Evolutionary conservation across 2,329 filamentous ascomycete genomes (phyloP).

Genomic region (Dissoconium aciculare): DNA sequence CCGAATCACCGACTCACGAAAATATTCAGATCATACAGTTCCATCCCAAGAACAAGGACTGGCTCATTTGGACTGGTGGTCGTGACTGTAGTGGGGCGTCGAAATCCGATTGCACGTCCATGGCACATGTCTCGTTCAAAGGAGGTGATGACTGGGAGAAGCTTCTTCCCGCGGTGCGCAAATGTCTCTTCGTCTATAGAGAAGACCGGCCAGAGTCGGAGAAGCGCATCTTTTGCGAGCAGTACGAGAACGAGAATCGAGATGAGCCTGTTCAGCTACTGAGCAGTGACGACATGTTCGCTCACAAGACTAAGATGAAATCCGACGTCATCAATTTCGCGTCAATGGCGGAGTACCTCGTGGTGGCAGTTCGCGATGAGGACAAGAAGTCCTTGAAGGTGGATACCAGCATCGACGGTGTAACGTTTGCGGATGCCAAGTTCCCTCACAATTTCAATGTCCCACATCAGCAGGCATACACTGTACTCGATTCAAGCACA

Average conservation of each 20-base stretch:
- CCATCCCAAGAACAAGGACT: constrained; percentile 72
- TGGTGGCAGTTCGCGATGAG: constrained; percentile 59
- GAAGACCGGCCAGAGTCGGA: constrained; percentile 43
- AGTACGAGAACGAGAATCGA: constrained; percentile 47
- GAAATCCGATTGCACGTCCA: constrained; percentile 52
- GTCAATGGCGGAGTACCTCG: constrained; percentile 91
- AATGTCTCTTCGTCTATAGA: constrained; percentile 74
- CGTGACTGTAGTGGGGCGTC: constrained; percentile 48
- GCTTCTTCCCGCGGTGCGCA: constrained; percentile 57
- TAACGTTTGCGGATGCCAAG: constrained; percentile 62
- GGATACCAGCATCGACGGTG: constrained; percentile 72
- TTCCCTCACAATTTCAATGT: constrained; percentile 80
- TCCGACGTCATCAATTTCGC: constrained; percentile 71
- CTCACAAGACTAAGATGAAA: constrained; percentile 47
- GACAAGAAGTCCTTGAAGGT: constrained; percentile 57
- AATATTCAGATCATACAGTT: constrained; percentile 51
- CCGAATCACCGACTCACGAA: constrained; percentile 41
- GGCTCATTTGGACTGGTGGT: constrained; percentile 77
- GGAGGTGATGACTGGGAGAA: constrained; percentile 64
- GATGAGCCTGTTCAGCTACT: constrained; percentile 52
- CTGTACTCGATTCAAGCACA: constrained; percentile 84
- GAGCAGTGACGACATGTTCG: constrained; percentile 67
- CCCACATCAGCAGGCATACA: constrained; percentile 68
- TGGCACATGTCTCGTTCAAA: constrained; percentile 64
- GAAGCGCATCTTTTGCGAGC: constrained; percentile 50